Percentiles rank a stretch among this genome's conserved stretches.
phyloP scores from a whole-genome alignment of 2,329 filamentous ascomycete species.

The Fusarium concolor region DNA sequence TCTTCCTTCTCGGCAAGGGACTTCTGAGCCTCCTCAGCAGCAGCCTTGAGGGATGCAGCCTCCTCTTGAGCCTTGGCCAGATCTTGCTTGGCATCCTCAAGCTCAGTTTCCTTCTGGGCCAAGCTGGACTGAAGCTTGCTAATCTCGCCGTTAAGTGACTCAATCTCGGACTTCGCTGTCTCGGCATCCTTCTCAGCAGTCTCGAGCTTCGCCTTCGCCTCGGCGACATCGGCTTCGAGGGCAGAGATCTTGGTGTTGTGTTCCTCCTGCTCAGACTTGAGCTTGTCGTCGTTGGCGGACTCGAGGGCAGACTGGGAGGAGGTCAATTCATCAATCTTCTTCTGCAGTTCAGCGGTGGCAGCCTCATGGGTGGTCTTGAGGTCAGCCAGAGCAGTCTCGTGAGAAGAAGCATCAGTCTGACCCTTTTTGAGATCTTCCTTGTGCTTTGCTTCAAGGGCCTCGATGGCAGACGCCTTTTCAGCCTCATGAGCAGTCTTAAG shows the following conservation, averaged over 20 bases:
- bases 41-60: conserved; percentile 60
- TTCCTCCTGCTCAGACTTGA: conserved; percentile 59
- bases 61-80: conserved; percentile 59
- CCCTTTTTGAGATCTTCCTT: conserved; percentile 62
- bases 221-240: conserved; percentile 64
- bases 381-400: conserved; percentile 62
- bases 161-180: conserved; percentile 57
- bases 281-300: conserved; percentile 57
- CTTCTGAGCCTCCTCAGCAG: conserved; percentile 60
- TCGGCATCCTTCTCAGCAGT: conserved; percentile 60
- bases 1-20: conserved; percentile 62
- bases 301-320: conserved; percentile 60
- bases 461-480: conserved; percentile 61
- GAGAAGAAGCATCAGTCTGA: conserved; percentile 57
- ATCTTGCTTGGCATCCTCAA: conserved; percentile 58
- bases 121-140: conserved; percentile 55
- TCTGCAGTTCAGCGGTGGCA: conserved; percentile 62
- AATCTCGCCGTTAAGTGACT: conserved; percentile 56
- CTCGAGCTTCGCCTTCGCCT: conserved; percentile 62
- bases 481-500: conserved; percentile 62
- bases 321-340: conserved; percentile 65
- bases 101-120: conserved; percentile 58
- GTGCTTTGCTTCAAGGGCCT: conserved; percentile 65
- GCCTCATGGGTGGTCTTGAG: conserved; percentile 64
- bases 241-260: conserved; percentile 59